Percentiles rank a stretch among this genome's conserved stretches.
These are phyloP conservation scores for Omphalea diandra DNA, from an alignment of 441 rosid genomes.

Conservation along the genomic window DNA sequence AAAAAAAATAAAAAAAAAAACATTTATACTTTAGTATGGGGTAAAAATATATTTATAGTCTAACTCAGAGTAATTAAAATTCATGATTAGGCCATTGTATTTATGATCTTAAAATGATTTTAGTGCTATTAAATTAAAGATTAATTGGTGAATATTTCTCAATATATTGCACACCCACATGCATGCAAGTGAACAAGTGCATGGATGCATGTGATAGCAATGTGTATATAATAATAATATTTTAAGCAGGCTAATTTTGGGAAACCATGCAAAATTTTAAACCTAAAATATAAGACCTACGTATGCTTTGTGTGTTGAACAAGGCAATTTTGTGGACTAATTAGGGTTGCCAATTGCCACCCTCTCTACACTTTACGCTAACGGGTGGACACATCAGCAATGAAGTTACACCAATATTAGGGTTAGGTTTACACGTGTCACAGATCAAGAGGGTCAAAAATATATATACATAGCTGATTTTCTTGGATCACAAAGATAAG, in stretches of 20 bases:
- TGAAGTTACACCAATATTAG: conserved; percentile 18
- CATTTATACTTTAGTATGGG: too few relatives aligned
- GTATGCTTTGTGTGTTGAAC: background rate
- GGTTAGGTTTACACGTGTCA: conserved; percentile 14
- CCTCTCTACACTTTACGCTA: background rate
- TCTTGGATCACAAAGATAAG: conserved; percentile 9
- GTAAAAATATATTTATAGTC: too few relatives aligned
- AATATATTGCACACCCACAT: background rate
- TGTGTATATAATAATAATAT: background rate
- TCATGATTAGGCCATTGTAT: too few relatives aligned
- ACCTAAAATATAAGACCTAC: background rate
- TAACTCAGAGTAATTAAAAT: too few relatives aligned
- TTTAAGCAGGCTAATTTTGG: conserved; percentile 2
- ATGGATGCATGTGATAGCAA: background rate
- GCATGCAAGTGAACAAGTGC: background rate
- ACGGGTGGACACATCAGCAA: background rate
- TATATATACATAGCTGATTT: background rate
- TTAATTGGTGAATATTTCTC: too few relatives aligned
- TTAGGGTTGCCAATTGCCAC: background rate
- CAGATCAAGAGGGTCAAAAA: background rate
- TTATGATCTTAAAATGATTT: too few relatives aligned
- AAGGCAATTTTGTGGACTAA: background rate
- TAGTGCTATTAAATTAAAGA: too few relatives aligned
- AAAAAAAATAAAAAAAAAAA: too few relatives aligned
- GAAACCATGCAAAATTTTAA: background rate